These are phyloP conservation scores for Lactarius sp. DNA, from an alignment of 768 basidiomycete species.

Conservation along the genomic window DNA sequence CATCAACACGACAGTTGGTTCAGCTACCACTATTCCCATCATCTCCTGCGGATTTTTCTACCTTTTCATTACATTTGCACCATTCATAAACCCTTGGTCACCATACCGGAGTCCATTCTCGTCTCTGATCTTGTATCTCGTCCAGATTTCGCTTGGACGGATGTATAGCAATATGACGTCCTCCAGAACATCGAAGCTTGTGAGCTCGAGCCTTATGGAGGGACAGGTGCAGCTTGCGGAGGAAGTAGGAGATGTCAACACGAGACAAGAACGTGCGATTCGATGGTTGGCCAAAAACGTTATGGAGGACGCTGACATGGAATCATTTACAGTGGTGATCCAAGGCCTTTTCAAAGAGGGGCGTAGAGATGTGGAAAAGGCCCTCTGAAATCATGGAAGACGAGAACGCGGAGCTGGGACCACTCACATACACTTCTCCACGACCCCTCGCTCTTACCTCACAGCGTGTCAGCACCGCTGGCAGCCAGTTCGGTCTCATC, in stretches of 20 bases:
- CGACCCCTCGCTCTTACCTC: no score
- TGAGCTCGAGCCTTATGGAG: not conserved
- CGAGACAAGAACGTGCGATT: slow-evolving; percentile 8
- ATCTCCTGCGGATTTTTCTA: slow-evolving; percentile 12
- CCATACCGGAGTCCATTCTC: slow-evolving; percentile 15
- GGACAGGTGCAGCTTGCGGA: slow-evolving; percentile 6
- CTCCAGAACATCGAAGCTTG: not conserved
- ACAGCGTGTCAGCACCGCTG: no score
- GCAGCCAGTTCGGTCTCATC: no score
- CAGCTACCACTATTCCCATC: not conserved
- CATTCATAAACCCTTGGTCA: not conserved
- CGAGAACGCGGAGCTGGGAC: no score
- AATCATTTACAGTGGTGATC: not conserved
- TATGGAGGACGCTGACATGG: slow-evolving; percentile 1
- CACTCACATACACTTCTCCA: no score
- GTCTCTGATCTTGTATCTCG: slow-evolving; percentile 2
- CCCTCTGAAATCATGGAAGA: no score
- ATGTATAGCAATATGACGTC: not conserved
- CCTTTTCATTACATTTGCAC: slow-evolving; percentile 9
- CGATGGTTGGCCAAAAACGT: slow-evolving; percentile 1
- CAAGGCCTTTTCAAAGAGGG: slow-evolving; percentile 11
- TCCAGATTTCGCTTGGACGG: not conserved
- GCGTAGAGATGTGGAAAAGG: not conserved
- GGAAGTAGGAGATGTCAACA: slow-evolving; percentile 1
- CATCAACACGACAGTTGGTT: no score